Evolutionary conservation across 2,329 filamentous ascomycete genomes (phyloP), one percentile per base, ranked within the genome.

Genomic region (Colletotrichum higginsianum): DNA sequence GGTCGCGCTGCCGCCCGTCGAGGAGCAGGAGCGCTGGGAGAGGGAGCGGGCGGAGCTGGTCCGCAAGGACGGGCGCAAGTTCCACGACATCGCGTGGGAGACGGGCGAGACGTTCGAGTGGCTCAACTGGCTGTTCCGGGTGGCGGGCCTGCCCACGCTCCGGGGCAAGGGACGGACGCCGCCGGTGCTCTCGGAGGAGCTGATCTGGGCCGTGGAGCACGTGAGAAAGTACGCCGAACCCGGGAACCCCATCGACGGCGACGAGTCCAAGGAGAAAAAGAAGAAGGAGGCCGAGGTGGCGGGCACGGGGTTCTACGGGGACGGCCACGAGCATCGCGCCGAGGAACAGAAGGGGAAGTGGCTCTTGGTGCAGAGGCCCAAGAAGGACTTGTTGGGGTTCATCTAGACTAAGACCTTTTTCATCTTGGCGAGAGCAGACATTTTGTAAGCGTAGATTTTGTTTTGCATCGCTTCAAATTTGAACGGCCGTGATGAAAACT

Each of bases 81-180:
- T 89, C 71, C 88, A 90, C 75, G 86, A 88, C 55, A 82, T 90
- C 5, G 76, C 81, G 3, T 89, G 86, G 86, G 86, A 88, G 12
- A 80, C 79, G 3, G 86, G 86, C 0, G 86, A 89, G 77, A 89
- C 87, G 0, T 74, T 82, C 1, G 80, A 79, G 11, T 90, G 84
- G 81, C 77, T 90, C 3, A 77, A 79, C 0, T 79, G 79, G 13
- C 74, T 89, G 55, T 89, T 84, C 75, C 75, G 80, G 8, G 79
- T 89, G 61, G 84, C 87, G 0, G 88, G 88, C 0, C 76, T 90
- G 44, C 82, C 83, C 0, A 83, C 80, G 16, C 75, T 90, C 52
- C 79, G 78, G 35, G 87, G 86, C 1, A 82, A 86, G 16, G 86
- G 86, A 0, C 80, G 83, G 49, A 76, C 83, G 7, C 86, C 86